Evolutionary conservation across 257 asterid species (phyloP).

Genomic region (Scutellaria barbata): DNA sequence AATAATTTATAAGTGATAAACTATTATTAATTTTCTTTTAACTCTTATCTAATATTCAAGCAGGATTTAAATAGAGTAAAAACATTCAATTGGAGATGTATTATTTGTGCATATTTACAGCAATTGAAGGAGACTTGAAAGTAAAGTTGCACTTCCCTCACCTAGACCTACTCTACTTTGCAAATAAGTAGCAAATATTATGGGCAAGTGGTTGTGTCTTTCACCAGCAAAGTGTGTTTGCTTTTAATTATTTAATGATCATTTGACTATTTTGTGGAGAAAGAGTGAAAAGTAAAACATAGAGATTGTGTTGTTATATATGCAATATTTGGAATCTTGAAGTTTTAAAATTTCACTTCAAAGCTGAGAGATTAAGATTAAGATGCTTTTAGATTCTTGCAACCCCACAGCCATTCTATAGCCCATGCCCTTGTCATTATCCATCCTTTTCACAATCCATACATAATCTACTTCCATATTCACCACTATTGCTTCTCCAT

Average conservation of each 20-base stretch:
- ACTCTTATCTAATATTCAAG: constrained; percentile 17
- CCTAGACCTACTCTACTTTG: not conserved
- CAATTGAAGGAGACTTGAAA: constrained; percentile 19
- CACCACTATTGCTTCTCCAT: not conserved
- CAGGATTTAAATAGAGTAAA: not conserved
- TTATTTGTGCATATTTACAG: not conserved
- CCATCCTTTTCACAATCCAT: constrained; percentile 31
- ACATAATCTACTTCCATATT: not conserved
- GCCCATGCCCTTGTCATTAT: constrained; percentile 31
- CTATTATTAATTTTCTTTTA: no score
- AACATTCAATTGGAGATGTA: not conserved
- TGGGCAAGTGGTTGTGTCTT: constrained; percentile 24
- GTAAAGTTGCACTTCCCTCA: constrained; percentile 18
- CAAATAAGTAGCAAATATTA: not conserved
- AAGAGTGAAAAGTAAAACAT: not conserved
- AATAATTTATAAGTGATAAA: no score
- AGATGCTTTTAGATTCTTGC: constrained; percentile 30
- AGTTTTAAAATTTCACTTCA: not conserved
- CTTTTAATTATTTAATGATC: constrained; percentile 21
- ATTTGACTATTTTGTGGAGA: not conserved
- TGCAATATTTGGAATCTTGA: not conserved
- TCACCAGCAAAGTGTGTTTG: constrained; percentile 37
- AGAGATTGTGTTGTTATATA: not conserved
- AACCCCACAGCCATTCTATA: constrained; percentile 34
- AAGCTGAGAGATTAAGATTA: not conserved